Evolutionary conservation across 768 basidiomycete genomes (phyloP), one percentile per base, ranked within the genome.

Genomic region (Sporobolomyces pararoseus): DNA sequence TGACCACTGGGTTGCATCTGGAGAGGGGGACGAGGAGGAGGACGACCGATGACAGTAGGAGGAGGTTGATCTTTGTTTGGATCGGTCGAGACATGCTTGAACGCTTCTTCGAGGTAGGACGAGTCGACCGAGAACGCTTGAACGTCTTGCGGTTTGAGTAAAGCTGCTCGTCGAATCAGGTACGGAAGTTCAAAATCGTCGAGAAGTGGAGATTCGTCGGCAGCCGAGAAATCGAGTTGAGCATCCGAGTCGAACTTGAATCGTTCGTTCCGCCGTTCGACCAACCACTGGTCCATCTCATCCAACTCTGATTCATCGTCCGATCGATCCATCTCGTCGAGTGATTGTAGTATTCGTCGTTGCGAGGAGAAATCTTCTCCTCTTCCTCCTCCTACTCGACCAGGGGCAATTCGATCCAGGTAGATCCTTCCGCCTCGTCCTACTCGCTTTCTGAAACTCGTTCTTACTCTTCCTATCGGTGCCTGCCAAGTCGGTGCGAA

Each of bases 381-480:
- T 27, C 29, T 27, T 16, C 35, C n/a, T n/a, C 25, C 44, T 42
- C 44, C 47, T 37, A 14, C 34, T 39, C 35, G 42, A 1, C 9
- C n/a, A n/a, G 50, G 25, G 10, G 52, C 64, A 50, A 75, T 72
- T 6, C 95, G 85, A 80, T 96, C 92, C 23, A 95, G 75, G 71
- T 86, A 81, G 19, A 87, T 78, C 34, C 90, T 85, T 5, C 94
- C 94, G 39, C 89, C 90, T 63, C 95, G 89, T 1, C 92, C 92
- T 65, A 84, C 79, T 13, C 95, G 88, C 55, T 88, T 76, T 69
- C 94, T 89, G 65, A 91, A 80, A 13, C 81, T 77, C 23, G 68
- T 66, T 12, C 80, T 72, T 7, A 78, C 82, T 34, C 72, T 75
- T 19, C 70, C 81, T 76, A 52, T 80, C 74, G 52, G 81, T 75